A percentile compares a stretch with the other conserved stretches of the same genome.
Evolutionary conservation across 371 early-diverging fungal genomes (phyloP).

Genomic region (Mucor saturninus): DNA sequence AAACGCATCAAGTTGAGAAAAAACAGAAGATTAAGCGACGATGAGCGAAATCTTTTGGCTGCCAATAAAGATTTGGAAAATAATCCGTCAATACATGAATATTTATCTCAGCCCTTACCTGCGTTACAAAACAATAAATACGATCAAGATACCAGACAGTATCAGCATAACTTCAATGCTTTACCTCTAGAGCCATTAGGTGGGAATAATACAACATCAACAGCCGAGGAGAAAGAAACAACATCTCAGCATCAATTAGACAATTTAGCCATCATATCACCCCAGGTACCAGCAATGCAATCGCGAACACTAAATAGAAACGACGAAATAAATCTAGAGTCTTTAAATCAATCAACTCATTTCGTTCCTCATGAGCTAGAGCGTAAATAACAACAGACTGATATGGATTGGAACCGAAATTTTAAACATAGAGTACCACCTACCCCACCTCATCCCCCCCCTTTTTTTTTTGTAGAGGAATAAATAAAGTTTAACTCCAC

Average conservation of each 20-base stretch:
- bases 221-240: background rate
- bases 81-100: conserved; percentile 15
- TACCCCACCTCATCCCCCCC: no score
- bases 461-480: no score
- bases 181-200: conserved; percentile 25
- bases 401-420: background rate
- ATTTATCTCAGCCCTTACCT: conserved; percentile 18
- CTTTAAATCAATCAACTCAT: conserved; percentile 7
- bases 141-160: conserved; percentile 15
- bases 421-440: no score
- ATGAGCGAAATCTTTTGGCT: conserved; percentile 23
- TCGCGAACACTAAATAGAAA: conserved; percentile 11
- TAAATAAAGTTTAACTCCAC: no score
- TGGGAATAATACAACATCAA: conserved; percentile 3
- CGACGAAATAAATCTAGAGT: conserved; percentile 15
- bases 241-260: conserved; percentile 3
- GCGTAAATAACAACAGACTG: conserved; percentile 13
- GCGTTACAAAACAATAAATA: conserved; percentile 22
- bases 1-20: conserved; percentile 43
- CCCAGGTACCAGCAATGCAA: conserved; percentile 12
- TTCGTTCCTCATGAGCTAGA: conserved; percentile 28
- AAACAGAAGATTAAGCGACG: conserved; percentile 25
- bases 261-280: conserved; percentile 1
- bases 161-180: conserved; percentile 22
- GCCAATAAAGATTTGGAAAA: conserved; percentile 7